These are phyloP conservation scores for Eucalyptus albens DNA, from an alignment of 345 rosid species.

Conservation along the genomic window DNA sequence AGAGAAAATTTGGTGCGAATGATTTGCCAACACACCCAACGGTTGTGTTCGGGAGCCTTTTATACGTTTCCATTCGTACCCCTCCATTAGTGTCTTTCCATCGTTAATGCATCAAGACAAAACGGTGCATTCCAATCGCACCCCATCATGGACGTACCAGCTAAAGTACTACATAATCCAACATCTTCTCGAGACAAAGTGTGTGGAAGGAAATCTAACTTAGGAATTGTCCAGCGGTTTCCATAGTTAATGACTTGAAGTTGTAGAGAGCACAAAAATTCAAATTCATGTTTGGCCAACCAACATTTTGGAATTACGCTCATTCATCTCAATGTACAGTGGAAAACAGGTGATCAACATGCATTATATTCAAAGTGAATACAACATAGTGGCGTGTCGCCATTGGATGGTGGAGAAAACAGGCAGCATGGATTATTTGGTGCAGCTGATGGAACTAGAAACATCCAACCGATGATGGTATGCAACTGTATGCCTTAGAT, in stretches of 20 bases:
- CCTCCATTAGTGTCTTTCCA: too few species aligned
- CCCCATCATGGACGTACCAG: too few species aligned
- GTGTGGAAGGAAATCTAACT: neutral
- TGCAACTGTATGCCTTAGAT: neutral
- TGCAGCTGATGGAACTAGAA: neutral
- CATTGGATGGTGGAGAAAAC: neutral
- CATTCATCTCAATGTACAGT: constrained; percentile 13
- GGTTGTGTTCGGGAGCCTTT: too few species aligned
- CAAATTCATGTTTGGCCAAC: constrained; percentile 35
- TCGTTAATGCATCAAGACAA: too few species aligned
- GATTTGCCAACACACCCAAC: too few species aligned
- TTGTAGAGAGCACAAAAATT: neutral
- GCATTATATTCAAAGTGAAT: neutral
- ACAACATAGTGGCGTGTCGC: neutral
- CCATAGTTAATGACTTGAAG: neutral
- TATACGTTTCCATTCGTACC: too few species aligned
- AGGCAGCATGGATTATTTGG: neutral
- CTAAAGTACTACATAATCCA: neutral
- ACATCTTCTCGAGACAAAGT: neutral
- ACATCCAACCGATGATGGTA: neutral
- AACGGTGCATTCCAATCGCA: too few species aligned
- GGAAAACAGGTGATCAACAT: neutral
- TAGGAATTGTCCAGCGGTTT: neutral
- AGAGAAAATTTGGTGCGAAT: too few species aligned
- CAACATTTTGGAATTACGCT: constrained; percentile 19